Base-by-base conservation (phyloP, 495 filamentous ascomycete genomes). In the Hypomontagnella submonticulosa region DNA sequence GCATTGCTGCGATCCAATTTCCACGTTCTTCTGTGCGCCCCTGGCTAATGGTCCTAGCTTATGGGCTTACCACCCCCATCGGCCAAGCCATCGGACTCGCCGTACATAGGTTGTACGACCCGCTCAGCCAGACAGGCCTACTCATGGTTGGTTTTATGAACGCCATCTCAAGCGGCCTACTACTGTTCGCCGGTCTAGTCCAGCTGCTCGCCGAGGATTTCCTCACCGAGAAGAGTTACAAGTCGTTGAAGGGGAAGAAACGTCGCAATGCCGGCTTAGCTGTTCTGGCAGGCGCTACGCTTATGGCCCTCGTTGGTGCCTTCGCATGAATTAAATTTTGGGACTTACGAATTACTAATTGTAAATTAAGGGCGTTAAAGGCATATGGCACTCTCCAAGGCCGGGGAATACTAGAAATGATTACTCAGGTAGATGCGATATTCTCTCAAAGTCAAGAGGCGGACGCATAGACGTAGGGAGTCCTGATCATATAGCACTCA, bases 41-140 rank as follows among this genome's bases (percentile, higher is more conserved):
- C 9, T 97, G 93, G 93, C 82, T 97, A n/a, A 98, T 98, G 94
- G 90, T 89, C 4, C 79, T 95, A 6, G 92, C 94, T 2, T 98
- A 96, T 69, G 94, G 94, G 19, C 86, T 88, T 40, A 98, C 94
- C 1, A 97, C 94, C 1, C 94, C 94, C 1, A 77, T 96, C 36
- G 94, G 94, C 10, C 94, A 98, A 72, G 92, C 92, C 2, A 89
- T 97, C 48, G 94, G 94, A 0, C 79, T 98, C 7, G 78, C 87
- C 16, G 83, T 96, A 13, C 92, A 96, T 73, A 88, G 85, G 27
- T 76, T 96, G 20, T 98, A 97, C 73, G 91, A 95, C 65, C 94
- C 94, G 15, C 81, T 83, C 33, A 92, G 89, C 67, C 84, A 92
- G 63, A 88, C 89, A 0, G 94, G 94, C 0, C 74, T 98, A 54